These are phyloP conservation scores for Starmerella asiatica DNA, from an alignment of 805 yeast species.

Conservation along the genomic window DNA sequence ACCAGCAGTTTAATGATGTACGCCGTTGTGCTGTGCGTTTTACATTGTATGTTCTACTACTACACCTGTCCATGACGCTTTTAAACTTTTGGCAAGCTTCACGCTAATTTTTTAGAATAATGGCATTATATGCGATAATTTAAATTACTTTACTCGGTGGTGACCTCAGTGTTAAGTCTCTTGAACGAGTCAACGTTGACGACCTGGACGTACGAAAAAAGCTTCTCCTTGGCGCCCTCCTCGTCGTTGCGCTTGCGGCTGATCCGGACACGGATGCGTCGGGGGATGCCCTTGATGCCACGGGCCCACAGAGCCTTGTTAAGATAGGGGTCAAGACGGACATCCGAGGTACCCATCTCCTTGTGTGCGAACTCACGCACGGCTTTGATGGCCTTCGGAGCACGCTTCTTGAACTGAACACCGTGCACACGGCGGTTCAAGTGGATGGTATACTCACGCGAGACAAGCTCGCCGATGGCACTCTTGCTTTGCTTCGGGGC, in stretches of 20 bases:
- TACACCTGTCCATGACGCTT: too few species aligned
- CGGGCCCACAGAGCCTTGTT: constrained; percentile 98
- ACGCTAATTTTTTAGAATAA: too few species aligned
- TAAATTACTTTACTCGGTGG: constrained; percentile 47
- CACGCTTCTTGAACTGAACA: constrained; percentile 98
- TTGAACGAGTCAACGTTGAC: constrained; percentile 87
- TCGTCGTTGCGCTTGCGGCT: constrained; percentile 99
- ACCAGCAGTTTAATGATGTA: too few species aligned
- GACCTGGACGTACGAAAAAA: constrained; percentile 96
- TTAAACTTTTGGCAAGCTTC: too few species aligned
- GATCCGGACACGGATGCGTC: constrained; percentile 96
- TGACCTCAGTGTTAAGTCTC: constrained; percentile 96
- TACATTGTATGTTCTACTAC: too few species aligned
- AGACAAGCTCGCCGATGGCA: constrained; percentile 97
- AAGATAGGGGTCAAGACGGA: constrained; percentile 96
- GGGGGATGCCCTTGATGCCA: constrained; percentile 98
- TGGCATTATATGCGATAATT: constrained; percentile 11
- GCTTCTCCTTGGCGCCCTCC: constrained; percentile 96
- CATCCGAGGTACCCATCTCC: constrained; percentile 99
- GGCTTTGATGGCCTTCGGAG: constrained; percentile 99
- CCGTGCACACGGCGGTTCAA: constrained; percentile 99
- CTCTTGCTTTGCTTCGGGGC: constrained; percentile 29
- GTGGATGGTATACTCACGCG: constrained; percentile 99
- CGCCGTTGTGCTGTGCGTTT: too few species aligned
- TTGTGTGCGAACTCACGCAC: constrained; percentile 95